Evolutionary conservation across 1,284 basidiomycete genomes (phyloP).

Genomic region (Xerocomus minutiporus): DNA sequence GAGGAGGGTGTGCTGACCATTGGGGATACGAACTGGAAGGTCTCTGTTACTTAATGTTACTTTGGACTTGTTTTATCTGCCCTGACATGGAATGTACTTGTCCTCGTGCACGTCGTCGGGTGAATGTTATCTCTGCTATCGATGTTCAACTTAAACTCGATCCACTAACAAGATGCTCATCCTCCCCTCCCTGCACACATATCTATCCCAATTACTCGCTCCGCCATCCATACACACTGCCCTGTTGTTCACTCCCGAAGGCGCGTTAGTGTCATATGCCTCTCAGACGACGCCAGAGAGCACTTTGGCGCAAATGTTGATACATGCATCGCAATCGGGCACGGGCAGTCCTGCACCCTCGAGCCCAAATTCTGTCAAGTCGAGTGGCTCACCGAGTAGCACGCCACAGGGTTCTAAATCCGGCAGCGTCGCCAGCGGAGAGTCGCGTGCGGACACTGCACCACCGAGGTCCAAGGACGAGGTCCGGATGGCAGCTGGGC

Average conservation of each 20-base stretch:
- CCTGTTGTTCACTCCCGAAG: constrained; percentile 29
- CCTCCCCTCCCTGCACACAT: constrained; percentile 25
- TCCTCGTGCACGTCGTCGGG: constrained; percentile 5
- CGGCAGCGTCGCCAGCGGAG: constrained; percentile 13
- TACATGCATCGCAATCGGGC: constrained; percentile 10
- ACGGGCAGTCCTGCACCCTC: constrained; percentile 11
- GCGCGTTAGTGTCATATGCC: constrained; percentile 33
- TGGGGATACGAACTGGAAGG: constrained; percentile 1
- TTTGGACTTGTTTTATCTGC: constrained; percentile 14
- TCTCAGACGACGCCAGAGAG: constrained; percentile 15
- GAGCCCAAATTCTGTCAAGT: constrained; percentile 16
- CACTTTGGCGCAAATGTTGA: background rate
- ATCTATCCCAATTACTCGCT: constrained; percentile 28
- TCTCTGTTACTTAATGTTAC: background rate
- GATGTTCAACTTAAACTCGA: constrained; percentile 1
- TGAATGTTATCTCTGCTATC: background rate
- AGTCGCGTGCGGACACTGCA: constrained; percentile 1
- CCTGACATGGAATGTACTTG: constrained; percentile 19
- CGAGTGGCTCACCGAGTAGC: constrained; percentile 10
- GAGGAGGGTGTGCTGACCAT: background rate
- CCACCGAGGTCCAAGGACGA: constrained; percentile 61
- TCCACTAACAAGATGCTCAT: constrained; percentile 27
- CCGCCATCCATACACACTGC: constrained; percentile 30
- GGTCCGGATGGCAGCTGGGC: constrained; percentile 62
- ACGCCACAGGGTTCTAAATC: constrained; percentile 38